phyloP scores from a whole-genome alignment of 2,329 filamentous ascomycete species.

The Cladosporium velox region DNA sequence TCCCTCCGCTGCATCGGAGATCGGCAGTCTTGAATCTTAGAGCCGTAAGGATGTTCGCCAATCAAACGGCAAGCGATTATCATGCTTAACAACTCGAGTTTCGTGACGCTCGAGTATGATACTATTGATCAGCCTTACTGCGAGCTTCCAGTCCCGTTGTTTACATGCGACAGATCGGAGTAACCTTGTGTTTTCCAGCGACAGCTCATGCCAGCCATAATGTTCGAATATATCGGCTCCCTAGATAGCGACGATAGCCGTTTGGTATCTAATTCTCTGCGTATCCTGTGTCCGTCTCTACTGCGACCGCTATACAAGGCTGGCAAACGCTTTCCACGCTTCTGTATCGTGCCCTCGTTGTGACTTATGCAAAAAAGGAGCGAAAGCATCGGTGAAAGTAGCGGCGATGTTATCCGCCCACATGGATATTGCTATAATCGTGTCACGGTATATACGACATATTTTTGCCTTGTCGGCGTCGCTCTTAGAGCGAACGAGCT shows the following conservation, averaged over 20 bases:
- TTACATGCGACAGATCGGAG: conserved; percentile 7
- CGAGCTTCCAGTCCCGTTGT: conserved; percentile 4
- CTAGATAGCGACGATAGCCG: conserved; percentile 7
- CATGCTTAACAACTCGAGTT: not conserved
- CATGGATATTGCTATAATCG: not conserved
- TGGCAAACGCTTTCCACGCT: conserved; percentile 6
- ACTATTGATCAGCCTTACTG: conserved; percentile 5
- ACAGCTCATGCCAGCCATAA: conserved; percentile 12
- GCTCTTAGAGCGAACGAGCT: not conserved
- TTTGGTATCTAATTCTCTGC: not conserved
- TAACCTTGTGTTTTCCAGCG: conserved; percentile 4
- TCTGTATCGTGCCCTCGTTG: conserved; percentile 5
- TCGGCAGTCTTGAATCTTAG: conserved; percentile 7
- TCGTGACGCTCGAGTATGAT: conserved; percentile 2
- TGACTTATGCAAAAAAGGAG: not conserved
- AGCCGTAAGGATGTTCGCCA: conserved; percentile 1
- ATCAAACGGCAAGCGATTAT: conserved; percentile 2
- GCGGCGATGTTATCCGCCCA: not conserved
- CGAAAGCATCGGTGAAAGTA: conserved; percentile 9
- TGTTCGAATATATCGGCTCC: conserved; percentile 6
- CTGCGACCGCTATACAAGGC: not conserved
- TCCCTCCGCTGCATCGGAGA: conserved; percentile 4
- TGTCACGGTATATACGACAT: conserved; percentile 10
- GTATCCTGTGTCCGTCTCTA: not conserved
- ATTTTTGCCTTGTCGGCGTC: conserved; percentile 3